Evolutionary conservation across 345 rosid species (phyloP).

Genomic region (Eucalyptus tenuipes): DNA sequence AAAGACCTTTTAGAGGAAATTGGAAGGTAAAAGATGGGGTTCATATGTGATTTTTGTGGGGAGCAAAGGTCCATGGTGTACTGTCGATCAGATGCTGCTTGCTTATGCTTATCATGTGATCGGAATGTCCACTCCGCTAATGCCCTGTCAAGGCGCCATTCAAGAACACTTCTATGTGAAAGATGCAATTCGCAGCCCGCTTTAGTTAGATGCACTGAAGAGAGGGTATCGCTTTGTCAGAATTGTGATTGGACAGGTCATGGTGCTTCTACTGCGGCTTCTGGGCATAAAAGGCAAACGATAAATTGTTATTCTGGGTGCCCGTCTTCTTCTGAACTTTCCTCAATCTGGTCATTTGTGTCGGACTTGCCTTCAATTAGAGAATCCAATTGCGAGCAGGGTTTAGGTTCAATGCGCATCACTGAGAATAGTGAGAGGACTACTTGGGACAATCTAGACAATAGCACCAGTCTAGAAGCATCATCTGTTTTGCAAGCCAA

Average conservation of each 20-base stretch:
- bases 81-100: slow-evolving; percentile 89
- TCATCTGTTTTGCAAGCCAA: slow-evolving; percentile 9
- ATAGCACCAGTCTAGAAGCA: slow-evolving; percentile 8
- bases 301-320: slow-evolving; percentile 83
- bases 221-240: slow-evolving; percentile 76
- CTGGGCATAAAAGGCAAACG: slow-evolving; percentile 62
- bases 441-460: slow-evolving; percentile 23
- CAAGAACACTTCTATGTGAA: slow-evolving; percentile 77
- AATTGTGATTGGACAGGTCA: slow-evolving; percentile 84
- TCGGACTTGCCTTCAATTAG: slow-evolving; percentile 30
- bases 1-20: neutral
- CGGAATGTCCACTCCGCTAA: slow-evolving; percentile 85
- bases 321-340: slow-evolving; percentile 81
- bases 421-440: slow-evolving; percentile 19
- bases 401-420: slow-evolving; percentile 78
- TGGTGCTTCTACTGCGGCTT: slow-evolving; percentile 29
- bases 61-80: slow-evolving; percentile 80
- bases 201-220: slow-evolving; percentile 56
- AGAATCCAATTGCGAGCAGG: slow-evolving; percentile 64
- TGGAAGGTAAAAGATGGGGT: slow-evolving; percentile 42
- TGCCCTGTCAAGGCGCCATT: slow-evolving; percentile 80
- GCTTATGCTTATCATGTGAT: slow-evolving; percentile 89
- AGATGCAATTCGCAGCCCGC: slow-evolving; percentile 82
- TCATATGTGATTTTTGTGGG: slow-evolving; percentile 83
- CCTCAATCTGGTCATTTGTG: slow-evolving; percentile 81